These are phyloP conservation scores for Allium sativum DNA, from an alignment of 106 monocot genomes.

Conservation along the genomic window DNA sequence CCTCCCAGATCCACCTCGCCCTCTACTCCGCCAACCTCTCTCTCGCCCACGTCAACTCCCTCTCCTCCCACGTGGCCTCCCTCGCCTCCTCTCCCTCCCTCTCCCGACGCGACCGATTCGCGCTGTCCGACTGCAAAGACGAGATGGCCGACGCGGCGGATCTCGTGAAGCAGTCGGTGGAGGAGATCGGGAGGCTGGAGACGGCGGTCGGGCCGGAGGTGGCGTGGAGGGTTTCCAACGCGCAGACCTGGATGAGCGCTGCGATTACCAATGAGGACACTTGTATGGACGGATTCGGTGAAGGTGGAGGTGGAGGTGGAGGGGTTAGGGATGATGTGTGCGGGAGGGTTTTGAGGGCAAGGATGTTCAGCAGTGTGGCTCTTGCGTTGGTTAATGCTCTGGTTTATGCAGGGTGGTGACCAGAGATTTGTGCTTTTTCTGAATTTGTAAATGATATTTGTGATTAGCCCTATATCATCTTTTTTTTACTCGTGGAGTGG, in stretches of 20 bases:
- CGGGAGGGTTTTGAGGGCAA: constrained; percentile 18
- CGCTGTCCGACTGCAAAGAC: constrained; percentile 43
- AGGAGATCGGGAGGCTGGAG: constrained; percentile 25
- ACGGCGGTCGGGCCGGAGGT: constrained; percentile 13
- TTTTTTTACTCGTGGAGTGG: too few relatives aligned
- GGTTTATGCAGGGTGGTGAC: neutral
- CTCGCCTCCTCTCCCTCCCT: neutral
- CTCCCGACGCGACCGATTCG: neutral
- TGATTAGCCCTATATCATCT: too few relatives aligned
- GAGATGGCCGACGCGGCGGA: constrained; percentile 25
- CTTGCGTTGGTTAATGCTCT: constrained; percentile 65
- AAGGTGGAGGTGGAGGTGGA: neutral
- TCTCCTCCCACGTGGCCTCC: neutral
- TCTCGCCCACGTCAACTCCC: constrained; percentile 10
- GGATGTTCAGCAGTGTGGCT: constrained; percentile 49
- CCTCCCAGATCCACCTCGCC: neutral
- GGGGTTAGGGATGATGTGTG: constrained; percentile 21
- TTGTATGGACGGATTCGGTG: constrained; percentile 48
- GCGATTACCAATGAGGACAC: constrained; percentile 77
- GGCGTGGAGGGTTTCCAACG: constrained; percentile 57
- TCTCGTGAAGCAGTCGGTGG: constrained; percentile 17
- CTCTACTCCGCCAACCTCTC: constrained; percentile 3
- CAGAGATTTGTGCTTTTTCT: too few relatives aligned
- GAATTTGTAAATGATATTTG: too few relatives aligned
- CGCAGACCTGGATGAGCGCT: constrained; percentile 89